Base-by-base conservation (phyloP, 768 basidiomycete genomes). In the Mycena vulgaris region DNA sequence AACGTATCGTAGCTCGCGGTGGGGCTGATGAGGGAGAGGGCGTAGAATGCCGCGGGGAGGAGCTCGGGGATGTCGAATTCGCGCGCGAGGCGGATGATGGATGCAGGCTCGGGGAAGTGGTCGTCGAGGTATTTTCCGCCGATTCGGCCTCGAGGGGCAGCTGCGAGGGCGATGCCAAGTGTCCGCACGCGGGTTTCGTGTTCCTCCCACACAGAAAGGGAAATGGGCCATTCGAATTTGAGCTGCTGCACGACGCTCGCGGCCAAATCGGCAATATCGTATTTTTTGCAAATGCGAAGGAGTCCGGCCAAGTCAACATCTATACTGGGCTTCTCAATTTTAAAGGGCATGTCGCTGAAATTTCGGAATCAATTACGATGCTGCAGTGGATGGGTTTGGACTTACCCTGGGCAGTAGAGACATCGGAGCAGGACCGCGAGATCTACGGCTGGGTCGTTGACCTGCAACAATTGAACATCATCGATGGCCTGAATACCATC, bases 1-100 rank as follows among this genome's bases (percentile, higher is more conserved):
- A n/a, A 52, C 33, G 37, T 28, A 3, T 39, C 62, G 48, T 63
- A 52, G 37, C n/a, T 23, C 35, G 49, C 62, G 17, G 37, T 10
- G 35, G 62, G 49, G 39, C 62, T 39, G 49, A 63, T 31, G 37
- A 39, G 39, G n/a, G 62, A 27, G 51, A 63, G 62, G 62, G 49
- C 19, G 49, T 63, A 63, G 49, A 63, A 42, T 14, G 62, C 62
- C 3, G 49, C 49, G 37, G 62, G 62, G 51, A 63, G 49, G 37
- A 63, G 62, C 28, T 52, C 49, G 2, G 62, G 51, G 62, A 63
- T 51, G 49, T 23, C 14, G 37, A 63, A 63, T 23, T 63, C 62
- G 49, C 30, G 62, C 16, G 62, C 49, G 37, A 63, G 49, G 9
- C 13, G 6, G 62, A 63, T 42, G 62, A 63, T 42, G 39, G 63